phyloP scores from a whole-genome alignment of 352 stramenopile species.

The Hyaloperonospora arabidopsidis region DNA sequence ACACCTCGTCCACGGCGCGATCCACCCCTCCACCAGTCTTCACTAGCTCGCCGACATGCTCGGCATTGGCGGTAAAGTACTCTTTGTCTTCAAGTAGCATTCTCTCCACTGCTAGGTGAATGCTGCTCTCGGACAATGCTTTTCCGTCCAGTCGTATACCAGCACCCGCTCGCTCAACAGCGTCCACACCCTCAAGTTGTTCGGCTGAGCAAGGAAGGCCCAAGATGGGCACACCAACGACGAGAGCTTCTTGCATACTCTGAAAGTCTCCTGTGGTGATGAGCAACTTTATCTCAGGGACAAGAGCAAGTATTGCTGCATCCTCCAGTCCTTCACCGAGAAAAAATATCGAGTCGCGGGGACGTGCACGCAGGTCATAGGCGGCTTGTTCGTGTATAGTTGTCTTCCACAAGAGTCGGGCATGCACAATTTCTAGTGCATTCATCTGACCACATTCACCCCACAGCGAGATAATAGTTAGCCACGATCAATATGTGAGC shows the following conservation, averaged over 20 bases:
- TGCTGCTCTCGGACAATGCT: constrained; percentile 28
- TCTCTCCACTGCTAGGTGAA: constrained; percentile 29
- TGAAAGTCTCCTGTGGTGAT: constrained; percentile 54
- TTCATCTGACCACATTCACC: constrained; percentile 31
- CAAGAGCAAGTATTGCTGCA: constrained; percentile 31
- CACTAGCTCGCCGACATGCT: constrained; percentile 50
- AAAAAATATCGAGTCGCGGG: constrained; percentile 47
- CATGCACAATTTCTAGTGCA: constrained; percentile 43
- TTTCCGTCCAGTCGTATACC: constrained; percentile 34
- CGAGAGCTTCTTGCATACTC: constrained; percentile 54
- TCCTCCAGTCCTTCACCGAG: constrained; percentile 41
- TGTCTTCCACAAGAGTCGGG: constrained; percentile 53
- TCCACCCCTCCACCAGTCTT: constrained; percentile 44
- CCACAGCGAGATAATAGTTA: neutral
- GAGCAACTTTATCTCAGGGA: constrained; percentile 42
- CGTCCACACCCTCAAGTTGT: constrained; percentile 63
- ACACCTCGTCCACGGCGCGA: constrained; percentile 48
- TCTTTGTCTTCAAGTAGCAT: constrained; percentile 32
- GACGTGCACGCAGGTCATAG: constrained; percentile 44
- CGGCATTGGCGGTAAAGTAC: constrained; percentile 33
- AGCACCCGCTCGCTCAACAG: constrained; percentile 45
- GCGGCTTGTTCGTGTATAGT: constrained; percentile 46
- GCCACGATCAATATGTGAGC: neutral
- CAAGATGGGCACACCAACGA: constrained; percentile 52
- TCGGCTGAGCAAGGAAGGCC: constrained; percentile 68